A percentile compares a stretch with the other conserved stretches of the same genome.
Conservation (phyloP, 2,329 filamentous ascomycete species). For the Aspergillus transmontanensis region DNA sequence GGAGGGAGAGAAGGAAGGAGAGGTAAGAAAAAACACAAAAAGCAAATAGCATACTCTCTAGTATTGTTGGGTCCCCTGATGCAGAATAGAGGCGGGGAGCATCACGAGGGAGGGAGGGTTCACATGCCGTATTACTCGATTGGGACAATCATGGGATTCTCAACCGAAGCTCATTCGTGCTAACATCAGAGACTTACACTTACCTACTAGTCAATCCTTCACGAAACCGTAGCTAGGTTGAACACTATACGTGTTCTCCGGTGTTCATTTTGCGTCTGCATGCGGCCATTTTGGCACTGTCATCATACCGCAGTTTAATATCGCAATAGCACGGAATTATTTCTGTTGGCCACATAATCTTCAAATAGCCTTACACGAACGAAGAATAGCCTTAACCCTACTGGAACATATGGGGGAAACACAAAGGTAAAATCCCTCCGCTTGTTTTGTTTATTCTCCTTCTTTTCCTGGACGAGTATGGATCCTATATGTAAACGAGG, state of each 20-base stretch:
- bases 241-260: not conserved
- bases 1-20: not conserved
- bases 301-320: constrained; percentile 1
- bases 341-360: not conserved
- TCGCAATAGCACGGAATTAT: constrained; percentile 1
- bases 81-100: not conserved
- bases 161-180: not conserved
- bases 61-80: not conserved
- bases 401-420: not conserved
- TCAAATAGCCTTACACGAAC: not conserved
- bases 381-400: not conserved
- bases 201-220: not conserved
- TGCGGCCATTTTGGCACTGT: not conserved
- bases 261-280: not conserved
- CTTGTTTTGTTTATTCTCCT: not conserved
- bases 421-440: not conserved
- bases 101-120: not conserved
- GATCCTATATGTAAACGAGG: not conserved
- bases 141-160: not conserved
- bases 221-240: not conserved
- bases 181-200: not conserved
- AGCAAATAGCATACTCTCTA: not conserved
- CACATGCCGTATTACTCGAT: constrained; percentile 2
- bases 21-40: not conserved
- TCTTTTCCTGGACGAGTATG: not conserved